Evolutionary conservation across 2,329 filamentous ascomycete genomes (phyloP), one percentile per base, ranked within the genome.

Genomic region (Fusarium sp.): DNA sequence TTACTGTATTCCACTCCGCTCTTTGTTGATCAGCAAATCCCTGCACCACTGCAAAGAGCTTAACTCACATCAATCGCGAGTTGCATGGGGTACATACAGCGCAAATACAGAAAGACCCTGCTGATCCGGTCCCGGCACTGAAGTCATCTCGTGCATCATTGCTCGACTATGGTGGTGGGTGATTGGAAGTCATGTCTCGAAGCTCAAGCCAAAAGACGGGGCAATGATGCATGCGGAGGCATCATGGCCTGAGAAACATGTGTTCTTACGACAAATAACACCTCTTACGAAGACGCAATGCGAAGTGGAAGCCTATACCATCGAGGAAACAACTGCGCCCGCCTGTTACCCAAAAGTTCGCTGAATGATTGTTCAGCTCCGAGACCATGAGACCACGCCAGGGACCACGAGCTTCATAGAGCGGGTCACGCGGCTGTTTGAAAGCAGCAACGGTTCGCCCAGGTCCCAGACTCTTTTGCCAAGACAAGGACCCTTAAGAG

Each of bases 31-130:
- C 66, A 70, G 58, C 41, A 55, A 66, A 66, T 38, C 45, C 56
- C 47, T 44, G 48, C 47, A 49, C 13, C 28, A 44, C 5, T 38
- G 63, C 54, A 28, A 68, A 66, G 57, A 57, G 51, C 72, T 69
- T 62, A 61, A 73, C 58, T 71, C 15, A 22, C 41, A 42, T 52
- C 49, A 66, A 60, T 49, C 31, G 42, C 51, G 39, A 66, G 45
- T 39, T 38, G 44, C 33, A 67, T 60, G 63, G 61, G 49, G 56
- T 31, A 55, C 42, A 49, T 31, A 55, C 42, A 49, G 28, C 26
- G 63, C 66, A 39, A 48, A 64, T 48, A 52, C 44, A 70, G 72
- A 66, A 78, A 75, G 75, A 77, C 74, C 69, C 74, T 79, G 77
- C 56, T 75, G 77, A 79, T 79, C 77, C 54, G 49, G 70, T 51